These are phyloP conservation scores for Licmophora abbreviata DNA, from an alignment of 108 stramenopile genomes.

Conservation along the genomic window DNA sequence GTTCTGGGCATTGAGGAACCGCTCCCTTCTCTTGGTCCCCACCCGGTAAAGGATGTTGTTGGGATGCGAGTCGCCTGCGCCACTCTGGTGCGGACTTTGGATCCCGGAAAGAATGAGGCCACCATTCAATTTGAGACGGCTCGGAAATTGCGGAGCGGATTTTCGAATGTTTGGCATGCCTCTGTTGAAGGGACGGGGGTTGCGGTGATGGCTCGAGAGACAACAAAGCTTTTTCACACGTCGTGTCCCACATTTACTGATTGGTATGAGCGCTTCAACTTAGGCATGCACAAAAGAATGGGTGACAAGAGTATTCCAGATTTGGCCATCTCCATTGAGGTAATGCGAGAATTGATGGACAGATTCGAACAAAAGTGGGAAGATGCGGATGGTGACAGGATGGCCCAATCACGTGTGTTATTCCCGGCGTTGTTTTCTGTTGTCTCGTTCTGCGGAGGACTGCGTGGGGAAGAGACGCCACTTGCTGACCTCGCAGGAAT, in stretches of 20 bases:
- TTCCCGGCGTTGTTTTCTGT: no score
- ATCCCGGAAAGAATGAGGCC: neutral
- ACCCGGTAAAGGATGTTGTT: neutral
- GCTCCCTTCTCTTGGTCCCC: neutral
- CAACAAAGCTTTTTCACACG: neutral
- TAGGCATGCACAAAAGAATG: conserved; percentile 5
- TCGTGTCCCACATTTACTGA: neutral
- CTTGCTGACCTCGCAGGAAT: no score
- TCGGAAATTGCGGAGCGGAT: neutral
- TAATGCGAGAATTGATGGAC: no score
- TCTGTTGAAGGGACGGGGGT: neutral
- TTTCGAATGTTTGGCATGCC: neutral
- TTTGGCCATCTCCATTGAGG: conserved; percentile 1
- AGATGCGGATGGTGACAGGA: no score
- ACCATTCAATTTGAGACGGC: conserved; percentile 3
- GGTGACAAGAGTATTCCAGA: conserved; percentile 13
- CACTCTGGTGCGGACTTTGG: neutral
- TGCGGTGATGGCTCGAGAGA: neutral
- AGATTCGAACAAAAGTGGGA: no score
- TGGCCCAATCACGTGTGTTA: no score
- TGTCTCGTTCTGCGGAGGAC: no score
- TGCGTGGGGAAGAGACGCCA: no score
- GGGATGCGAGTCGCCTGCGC: conserved; percentile 2
- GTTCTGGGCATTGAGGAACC: neutral
- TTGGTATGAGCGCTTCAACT: conserved; percentile 12